phyloP scores from a whole-genome alignment of 192 early-diverging fungal genomes.

The Podila verticillata region DNA sequence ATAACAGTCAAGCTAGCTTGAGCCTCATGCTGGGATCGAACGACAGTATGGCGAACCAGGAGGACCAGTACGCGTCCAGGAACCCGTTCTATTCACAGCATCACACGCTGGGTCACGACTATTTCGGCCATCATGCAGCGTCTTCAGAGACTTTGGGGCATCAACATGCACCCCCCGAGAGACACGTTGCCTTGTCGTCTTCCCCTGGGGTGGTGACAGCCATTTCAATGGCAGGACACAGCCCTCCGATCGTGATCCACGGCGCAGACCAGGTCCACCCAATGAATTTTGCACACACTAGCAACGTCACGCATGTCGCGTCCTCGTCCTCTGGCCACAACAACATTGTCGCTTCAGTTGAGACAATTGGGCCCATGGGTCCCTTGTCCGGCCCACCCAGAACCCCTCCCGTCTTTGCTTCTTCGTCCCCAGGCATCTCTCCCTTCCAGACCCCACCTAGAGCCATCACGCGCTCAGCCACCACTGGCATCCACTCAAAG shows the following conservation, averaged over 20 bases:
- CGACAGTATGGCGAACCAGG: not conserved
- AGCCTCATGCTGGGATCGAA: not conserved
- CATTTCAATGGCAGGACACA: not conserved
- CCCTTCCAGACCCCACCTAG: not conserved
- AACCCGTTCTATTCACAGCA: not conserved
- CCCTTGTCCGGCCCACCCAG: not conserved
- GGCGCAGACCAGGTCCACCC: not conserved
- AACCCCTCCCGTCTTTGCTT: no score
- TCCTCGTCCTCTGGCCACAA: no score
- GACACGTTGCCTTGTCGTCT: not conserved
- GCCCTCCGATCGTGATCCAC: not conserved
- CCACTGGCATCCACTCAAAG: not conserved
- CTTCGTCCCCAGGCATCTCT: not conserved
- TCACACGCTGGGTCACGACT: not conserved
- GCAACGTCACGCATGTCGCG: no score
- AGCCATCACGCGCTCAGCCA: not conserved
- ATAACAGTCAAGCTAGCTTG: conserved; percentile 23
- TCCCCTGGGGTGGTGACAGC: not conserved
- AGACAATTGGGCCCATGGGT: not conserved
- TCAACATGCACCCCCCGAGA: not conserved
- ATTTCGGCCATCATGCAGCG: not conserved
- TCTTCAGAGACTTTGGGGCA: not conserved
- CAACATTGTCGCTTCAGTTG: no score
- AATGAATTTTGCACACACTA: not conserved
- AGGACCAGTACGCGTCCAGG: not conserved